Evolutionary conservation across 2,329 filamentous ascomycete species (phyloP).

Genomic region (Fusarium nanum): DNA sequence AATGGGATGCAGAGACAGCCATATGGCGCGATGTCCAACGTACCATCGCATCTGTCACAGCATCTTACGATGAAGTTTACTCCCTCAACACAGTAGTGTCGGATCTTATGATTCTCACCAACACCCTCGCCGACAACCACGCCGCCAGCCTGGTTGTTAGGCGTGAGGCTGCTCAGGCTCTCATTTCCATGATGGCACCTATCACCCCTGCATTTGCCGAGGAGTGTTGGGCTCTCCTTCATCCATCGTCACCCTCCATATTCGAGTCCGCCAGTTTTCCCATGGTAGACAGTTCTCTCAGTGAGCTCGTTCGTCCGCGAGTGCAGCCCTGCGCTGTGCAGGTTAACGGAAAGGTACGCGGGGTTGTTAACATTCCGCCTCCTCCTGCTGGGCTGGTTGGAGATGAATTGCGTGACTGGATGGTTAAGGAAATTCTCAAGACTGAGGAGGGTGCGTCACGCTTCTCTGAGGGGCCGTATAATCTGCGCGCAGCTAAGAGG

Average conservation of each 20-base stretch:
- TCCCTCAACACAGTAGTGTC: conserved; percentile 86
- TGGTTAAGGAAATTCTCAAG: conserved; percentile 69
- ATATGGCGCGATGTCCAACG: conserved; percentile 76
- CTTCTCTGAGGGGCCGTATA: conserved; percentile 60
- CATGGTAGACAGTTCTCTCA: conserved; percentile 59
- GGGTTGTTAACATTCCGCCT: conserved; percentile 72
- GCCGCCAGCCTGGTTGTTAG: conserved; percentile 57
- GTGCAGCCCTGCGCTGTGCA: conserved; percentile 74
- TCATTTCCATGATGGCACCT: conserved; percentile 81
- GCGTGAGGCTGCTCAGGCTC: conserved; percentile 62
- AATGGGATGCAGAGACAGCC: conserved; percentile 60
- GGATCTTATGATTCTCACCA: conserved; percentile 84
- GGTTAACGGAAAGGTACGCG: conserved; percentile 82
- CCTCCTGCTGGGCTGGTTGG: conserved; percentile 56
- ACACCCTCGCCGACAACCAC: conserved; percentile 66
- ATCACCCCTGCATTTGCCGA: conserved; percentile 84
- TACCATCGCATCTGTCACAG: conserved; percentile 74
- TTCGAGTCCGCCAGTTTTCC: conserved; percentile 70
- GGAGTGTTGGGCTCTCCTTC: conserved; percentile 78
- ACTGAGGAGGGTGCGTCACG: conserved; percentile 70
- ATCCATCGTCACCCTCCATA: conserved; percentile 53
- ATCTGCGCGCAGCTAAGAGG: conserved; percentile 67
- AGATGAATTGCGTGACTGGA: conserved; percentile 66
- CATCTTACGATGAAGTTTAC: conserved; percentile 77
- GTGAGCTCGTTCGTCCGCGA: conserved; percentile 62